A percentile compares a stretch with the other conserved stretches of the same genome.
Evolutionary conservation across 345 rosid genomes (phyloP).

Genomic region (Nephelium lappaceum): DNA sequence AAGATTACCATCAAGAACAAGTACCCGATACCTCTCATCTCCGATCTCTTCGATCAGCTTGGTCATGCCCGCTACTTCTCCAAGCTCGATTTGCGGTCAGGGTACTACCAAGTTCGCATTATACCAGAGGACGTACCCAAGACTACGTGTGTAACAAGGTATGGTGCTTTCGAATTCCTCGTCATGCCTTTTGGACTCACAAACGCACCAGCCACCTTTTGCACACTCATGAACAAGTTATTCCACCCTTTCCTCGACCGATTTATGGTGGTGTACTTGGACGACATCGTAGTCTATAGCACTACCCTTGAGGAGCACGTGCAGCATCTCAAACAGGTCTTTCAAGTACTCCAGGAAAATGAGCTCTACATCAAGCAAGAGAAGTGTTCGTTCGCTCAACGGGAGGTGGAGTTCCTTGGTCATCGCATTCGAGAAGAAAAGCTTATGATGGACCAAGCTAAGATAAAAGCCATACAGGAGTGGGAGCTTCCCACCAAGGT

Average conservation of each 20-base stretch:
- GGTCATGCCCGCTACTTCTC: neutral
- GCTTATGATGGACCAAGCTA: neutral
- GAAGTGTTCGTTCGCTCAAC: conserved; percentile 2
- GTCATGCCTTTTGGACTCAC: neutral
- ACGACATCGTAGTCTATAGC: too few species aligned
- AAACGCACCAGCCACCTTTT: conserved; percentile 7
- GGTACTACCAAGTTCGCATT: too few species aligned
- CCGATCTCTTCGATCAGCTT: neutral
- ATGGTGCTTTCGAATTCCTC: neutral
- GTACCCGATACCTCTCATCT: too few species aligned
- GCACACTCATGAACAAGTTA: neutral
- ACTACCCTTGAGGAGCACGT: too few species aligned
- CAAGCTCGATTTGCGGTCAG: neutral
- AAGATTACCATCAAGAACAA: too few species aligned
- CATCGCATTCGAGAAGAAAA: neutral
- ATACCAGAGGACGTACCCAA: too few species aligned
- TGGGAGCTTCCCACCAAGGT: neutral
- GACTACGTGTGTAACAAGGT: neutral
- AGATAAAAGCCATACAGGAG: neutral
- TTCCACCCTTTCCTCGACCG: too few species aligned
- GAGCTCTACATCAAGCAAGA: conserved; percentile 1
- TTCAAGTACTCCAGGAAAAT: too few species aligned
- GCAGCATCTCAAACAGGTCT: too few species aligned
- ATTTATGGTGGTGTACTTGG: too few species aligned
- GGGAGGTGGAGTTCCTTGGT: neutral